Percentiles rank a stretch among this genome's conserved stretches.
These are phyloP conservation scores for Lentinula sp. DNA, from an alignment of 768 basidiomycete genomes.

Conservation along the genomic window DNA sequence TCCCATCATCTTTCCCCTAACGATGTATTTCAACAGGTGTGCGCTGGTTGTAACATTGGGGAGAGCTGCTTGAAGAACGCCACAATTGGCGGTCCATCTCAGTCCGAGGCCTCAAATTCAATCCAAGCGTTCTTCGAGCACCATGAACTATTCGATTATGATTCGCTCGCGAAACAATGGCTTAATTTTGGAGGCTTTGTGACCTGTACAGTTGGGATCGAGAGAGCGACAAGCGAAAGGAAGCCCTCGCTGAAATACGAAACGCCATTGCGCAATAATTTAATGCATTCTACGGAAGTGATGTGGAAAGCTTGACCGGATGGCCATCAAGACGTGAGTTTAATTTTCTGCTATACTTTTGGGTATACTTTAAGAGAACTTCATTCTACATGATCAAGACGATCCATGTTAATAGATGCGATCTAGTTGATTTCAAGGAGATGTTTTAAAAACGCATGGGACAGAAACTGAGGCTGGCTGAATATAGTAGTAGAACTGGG, in stretches of 20 bases:
- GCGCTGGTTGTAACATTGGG: no score
- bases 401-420: slow-evolving; percentile 33
- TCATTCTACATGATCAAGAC: slow-evolving; percentile 17
- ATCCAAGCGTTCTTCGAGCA: neutral
- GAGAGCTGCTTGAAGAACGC: no score
- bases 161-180: slow-evolving; percentile 4
- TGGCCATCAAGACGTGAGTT: neutral
- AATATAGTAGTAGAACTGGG: slow-evolving; percentile 18
- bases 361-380: no score
- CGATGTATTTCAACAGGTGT: no score
- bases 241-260: slow-evolving; percentile 2
- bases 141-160: neutral
- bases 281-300: slow-evolving; percentile 5
- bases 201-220: neutral
- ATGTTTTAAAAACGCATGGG: slow-evolving; percentile 12
- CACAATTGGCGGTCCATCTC: no score
- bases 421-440: slow-evolving; percentile 22
- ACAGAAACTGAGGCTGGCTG: slow-evolving; percentile 21
- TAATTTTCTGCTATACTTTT: neutral
- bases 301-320: neutral
- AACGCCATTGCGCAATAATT: slow-evolving; percentile 6
- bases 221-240: neutral
- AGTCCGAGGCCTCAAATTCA: neutral
- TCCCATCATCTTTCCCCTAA: no score
- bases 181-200: slow-evolving; percentile 1